phyloP scores from a whole-genome alignment of 2,329 filamentous ascomycete species.

The Cercospora sp. region DNA sequence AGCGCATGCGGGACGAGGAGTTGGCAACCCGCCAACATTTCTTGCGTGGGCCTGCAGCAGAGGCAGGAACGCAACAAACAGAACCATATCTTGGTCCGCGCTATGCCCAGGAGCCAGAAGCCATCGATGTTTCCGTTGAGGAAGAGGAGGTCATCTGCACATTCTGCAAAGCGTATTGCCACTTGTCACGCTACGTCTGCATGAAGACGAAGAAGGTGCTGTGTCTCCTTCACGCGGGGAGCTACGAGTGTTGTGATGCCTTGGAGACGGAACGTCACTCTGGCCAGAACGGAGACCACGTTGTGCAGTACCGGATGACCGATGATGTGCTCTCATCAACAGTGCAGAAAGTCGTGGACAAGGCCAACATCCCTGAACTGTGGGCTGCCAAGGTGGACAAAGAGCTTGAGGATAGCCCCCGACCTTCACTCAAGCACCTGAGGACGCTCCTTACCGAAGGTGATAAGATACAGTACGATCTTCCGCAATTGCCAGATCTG shows the following conservation, averaged over 20 bases:
- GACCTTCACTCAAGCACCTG: conserved; percentile 81
- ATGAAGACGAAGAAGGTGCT: conserved; percentile 75
- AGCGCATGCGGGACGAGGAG: conserved; percentile 75
- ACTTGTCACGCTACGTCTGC: conserved; percentile 87
- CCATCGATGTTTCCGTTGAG: conserved; percentile 66
- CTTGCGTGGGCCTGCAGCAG: conserved; percentile 50
- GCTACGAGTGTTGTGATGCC: conserved; percentile 74
- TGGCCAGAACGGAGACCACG: conserved; percentile 59
- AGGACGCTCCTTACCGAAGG: conserved; percentile 85
- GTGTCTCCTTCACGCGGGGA: conserved; percentile 79
- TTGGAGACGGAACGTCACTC: conserved; percentile 66
- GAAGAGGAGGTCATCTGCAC: conserved; percentile 92
- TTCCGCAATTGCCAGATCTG: conserved; percentile 78
- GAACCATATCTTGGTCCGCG: conserved; percentile 37
- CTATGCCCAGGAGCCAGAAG: conserved; percentile 58
- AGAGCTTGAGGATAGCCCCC: conserved; percentile 77
- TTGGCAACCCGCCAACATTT: conserved; percentile 67
- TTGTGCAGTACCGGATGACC: conserved; percentile 73
- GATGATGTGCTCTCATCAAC: conserved; percentile 66
- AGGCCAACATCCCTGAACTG: conserved; percentile 77
- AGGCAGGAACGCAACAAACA: conserved; percentile 46
- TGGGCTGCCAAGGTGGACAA: conserved; percentile 92
- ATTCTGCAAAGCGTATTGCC: conserved; percentile 90
- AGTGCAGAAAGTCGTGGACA: conserved; percentile 78
- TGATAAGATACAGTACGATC: conserved; percentile 89